phyloP scores from a whole-genome alignment of 108 stramenopile genomes.

The Discostella stelligeroides region DNA sequence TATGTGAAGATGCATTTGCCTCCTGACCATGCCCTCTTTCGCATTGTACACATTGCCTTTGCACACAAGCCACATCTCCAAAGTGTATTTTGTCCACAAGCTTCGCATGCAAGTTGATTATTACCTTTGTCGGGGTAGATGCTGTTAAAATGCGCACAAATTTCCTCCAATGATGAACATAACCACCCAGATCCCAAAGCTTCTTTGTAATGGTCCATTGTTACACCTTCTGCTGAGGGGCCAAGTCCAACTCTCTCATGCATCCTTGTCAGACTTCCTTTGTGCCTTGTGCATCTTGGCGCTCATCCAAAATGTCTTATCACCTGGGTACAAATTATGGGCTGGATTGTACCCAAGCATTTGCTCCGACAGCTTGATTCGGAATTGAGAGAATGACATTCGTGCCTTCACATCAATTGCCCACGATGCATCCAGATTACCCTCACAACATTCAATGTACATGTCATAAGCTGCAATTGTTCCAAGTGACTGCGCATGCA shows the following conservation, averaged over 20 bases:
- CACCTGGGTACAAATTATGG: background rate
- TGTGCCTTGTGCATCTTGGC: background rate
- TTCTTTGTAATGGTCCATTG: background rate
- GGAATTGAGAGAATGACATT: background rate
- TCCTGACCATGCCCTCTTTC: too few relatives aligned
- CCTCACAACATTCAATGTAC: constrained; percentile 7
- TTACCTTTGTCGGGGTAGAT: background rate
- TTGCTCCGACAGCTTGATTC: background rate
- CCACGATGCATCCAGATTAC: background rate
- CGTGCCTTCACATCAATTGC: background rate
- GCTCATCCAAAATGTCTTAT: background rate
- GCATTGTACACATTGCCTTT: background rate
- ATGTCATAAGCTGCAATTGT: constrained; percentile 12
- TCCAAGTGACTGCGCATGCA: constrained; percentile 3
- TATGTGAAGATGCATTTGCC: too few relatives aligned
- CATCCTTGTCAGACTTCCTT: background rate
- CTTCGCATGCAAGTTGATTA: background rate
- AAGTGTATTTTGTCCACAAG: background rate
- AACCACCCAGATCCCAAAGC: background rate
- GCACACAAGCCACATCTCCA: background rate
- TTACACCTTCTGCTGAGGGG: background rate
- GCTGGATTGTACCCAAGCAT: background rate
- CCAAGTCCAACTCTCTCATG: background rate
- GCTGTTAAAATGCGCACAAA: background rate
- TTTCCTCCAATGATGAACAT: background rate